Evolutionary conservation across 495 filamentous ascomycete species (phyloP).

Genomic region (Terfezia claveryi): DNA sequence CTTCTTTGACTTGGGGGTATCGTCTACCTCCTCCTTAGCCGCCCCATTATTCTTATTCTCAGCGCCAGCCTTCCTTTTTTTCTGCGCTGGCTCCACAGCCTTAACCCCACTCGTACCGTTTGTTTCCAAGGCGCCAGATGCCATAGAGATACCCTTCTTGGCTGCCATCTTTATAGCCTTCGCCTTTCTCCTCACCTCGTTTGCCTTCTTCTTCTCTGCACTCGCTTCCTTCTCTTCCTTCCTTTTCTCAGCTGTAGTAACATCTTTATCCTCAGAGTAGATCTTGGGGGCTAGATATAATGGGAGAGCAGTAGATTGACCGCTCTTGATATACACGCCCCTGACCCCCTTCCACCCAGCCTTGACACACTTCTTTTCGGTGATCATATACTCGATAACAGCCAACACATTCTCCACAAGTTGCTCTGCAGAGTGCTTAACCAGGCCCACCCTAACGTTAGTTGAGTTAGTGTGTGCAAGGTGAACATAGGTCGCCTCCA

Average conservation of each 20-base stretch:
- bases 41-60: not conserved
- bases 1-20: not conserved
- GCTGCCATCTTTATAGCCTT: constrained; percentile 19
- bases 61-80: not conserved
- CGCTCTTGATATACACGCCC: constrained; percentile 69
- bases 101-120: not conserved
- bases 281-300: constrained; percentile 81
- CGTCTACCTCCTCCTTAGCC: not conserved
- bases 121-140: not conserved
- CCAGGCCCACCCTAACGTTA: constrained; percentile 48
- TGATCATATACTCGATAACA: constrained; percentile 35
- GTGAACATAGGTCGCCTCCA: constrained; percentile 50
- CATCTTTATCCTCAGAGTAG: constrained; percentile 63
- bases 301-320: constrained; percentile 64
- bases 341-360: constrained; percentile 70
- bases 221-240: constrained; percentile 20
- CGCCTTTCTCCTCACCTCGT: constrained; percentile 28
- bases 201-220: constrained; percentile 21
- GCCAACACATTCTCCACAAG: constrained; percentile 57
- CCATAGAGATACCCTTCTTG: not conserved
- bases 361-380: constrained; percentile 50
- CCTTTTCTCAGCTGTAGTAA: constrained; percentile 36
- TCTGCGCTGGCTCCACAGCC: not conserved
- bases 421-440: constrained; percentile 49
- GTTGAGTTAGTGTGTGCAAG: constrained; percentile 42